Base-by-base conservation (phyloP, 352 stramenopile genomes). In the Pythium diclinum region DNA sequence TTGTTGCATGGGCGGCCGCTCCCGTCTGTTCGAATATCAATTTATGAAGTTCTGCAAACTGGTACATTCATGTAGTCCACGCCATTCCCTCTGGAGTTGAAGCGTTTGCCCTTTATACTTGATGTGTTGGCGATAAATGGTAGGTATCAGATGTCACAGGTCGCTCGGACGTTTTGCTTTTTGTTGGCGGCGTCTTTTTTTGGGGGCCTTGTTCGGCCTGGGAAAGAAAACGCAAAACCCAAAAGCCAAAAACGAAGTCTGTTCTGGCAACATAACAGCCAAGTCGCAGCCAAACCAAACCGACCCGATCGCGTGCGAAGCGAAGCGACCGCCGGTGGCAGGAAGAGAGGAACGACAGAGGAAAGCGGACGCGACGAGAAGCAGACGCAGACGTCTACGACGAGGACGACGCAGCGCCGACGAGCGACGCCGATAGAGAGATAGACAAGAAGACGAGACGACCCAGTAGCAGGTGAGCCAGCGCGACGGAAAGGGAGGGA, bases 151-250 rank as follows among this genome's bases (percentile, higher is more conserved):
- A 17, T 48, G 23, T 34, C 9, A 70, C 47, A 61, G 58, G 59
- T 67, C 38, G 25, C 8, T 48, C 14, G 60, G 61, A 57, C 60
- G 66, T 73, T 73, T 63, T 73, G 56, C 34, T 73, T 73, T 73
- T 57, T 61, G 33, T 61, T 40, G n/a, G 52, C 36, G 59, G 16
- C 10, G 56, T 64, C 63, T 70, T 70, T 70, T 70, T 65, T 70
- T 65, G 65, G 59, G 65, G 65, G 34, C 25, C 25, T 28, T 28
- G 25, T 28, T 28, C 25, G 25, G 51, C 52, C n/a, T 49, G 16
- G 44, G 44, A 21, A 47, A 58, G 52, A 58, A 60, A 33, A 36
- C 21, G 33, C n/a, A 25, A 60, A 60, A 51, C 47, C 10, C 54
- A 19, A 68, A 10, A 32, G 51, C 25, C 11, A 19, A 47, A 49